Evolutionary conservation across 1,284 basidiomycete species (phyloP), one percentile per base, ranked within the genome.

Genomic region (Golubevia pallescens): DNA sequence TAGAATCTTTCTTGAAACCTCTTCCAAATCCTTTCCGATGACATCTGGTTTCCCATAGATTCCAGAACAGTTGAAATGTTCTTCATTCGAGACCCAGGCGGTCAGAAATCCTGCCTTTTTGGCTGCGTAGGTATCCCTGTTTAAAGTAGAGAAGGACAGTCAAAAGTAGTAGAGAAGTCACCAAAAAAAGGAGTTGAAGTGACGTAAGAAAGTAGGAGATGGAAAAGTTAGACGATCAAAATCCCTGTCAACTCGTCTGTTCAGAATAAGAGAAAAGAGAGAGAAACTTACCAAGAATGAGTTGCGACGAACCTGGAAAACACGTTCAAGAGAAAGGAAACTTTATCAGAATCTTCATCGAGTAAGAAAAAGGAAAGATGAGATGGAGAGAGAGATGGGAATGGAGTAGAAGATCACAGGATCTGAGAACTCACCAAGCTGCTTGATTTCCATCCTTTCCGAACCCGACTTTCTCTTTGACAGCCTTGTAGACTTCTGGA

Each of bases 241-340:
- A n/a, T n/a, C n/a, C n/a, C n/a, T n/a, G n/a, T n/a, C n/a, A n/a
- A n/a, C n/a, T n/a, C n/a, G n/a, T n/a, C n/a, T n/a, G n/a, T n/a
- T n/a, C n/a, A n/a, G n/a, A n/a, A n/a, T n/a, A n/a, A n/a, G n/a
- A n/a, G n/a, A n/a, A 10, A 38, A 38, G 34, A 38, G 34, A 4
- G n/a, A 10, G 34, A 38, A 5, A 38, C 34, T 38, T 10, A 38
- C 34, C 78, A 80, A 0, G 73, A 73, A 57, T 80, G 78, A n/a
- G 68, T 71, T 10, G 78, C 78, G 32, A 80, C 75, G 60, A 80
- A 80, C 74, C 74, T 78, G 38, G n/a, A n/a, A n/a, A n/a, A n/a
- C n/a, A n/a, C n/a, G n/a, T n/a, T n/a, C n/a, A n/a, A n/a, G n/a
- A n/a, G n/a, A n/a, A n/a, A n/a, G n/a, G n/a, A n/a, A n/a, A n/a